Evolutionary conservation across 495 filamentous ascomycete genomes (phyloP).

Genomic region (Penicillium crystallinum): DNA sequence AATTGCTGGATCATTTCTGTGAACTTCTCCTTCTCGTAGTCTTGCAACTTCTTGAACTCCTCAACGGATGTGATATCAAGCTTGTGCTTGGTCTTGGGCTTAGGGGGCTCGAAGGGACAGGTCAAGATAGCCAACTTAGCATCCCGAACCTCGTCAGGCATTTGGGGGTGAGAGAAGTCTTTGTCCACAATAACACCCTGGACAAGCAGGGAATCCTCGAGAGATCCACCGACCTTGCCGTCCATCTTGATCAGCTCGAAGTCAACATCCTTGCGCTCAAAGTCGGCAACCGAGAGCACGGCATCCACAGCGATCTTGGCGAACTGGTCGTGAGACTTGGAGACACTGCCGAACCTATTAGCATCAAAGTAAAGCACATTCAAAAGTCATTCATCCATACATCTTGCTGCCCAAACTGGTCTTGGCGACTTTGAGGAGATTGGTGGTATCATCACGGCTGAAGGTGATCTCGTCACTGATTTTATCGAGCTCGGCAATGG

Average conservation of each 20-base stretch:
- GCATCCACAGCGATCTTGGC: constrained; percentile 95
- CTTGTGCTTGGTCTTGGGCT: constrained; percentile 99
- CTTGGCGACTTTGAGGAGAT: constrained; percentile 88
- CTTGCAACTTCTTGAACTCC: constrained; percentile 95
- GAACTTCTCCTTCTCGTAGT: constrained; percentile 93
- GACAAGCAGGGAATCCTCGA: constrained; percentile 93
- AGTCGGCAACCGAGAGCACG: constrained; percentile 91
- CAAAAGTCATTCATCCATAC: constrained; percentile 25
- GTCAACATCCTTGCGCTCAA: constrained; percentile 95
- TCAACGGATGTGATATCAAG: constrained; percentile 96
- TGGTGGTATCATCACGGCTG: constrained; percentile 65
- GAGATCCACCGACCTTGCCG: constrained; percentile 89
- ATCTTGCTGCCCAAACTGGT: constrained; percentile 98
- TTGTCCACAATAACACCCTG: constrained; percentile 99
- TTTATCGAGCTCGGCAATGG: constrained; percentile 81
- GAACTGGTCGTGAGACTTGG: constrained; percentile 97
- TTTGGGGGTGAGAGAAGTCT: constrained; percentile 99
- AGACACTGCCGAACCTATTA: constrained; percentile 55
- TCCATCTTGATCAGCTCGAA: constrained; percentile 99
- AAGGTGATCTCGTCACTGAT: constrained; percentile 92
- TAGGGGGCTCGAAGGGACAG: constrained; percentile 98
- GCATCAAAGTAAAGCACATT: constrained; percentile 2
- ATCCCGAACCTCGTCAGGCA: constrained; percentile 89
- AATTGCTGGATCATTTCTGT: constrained; percentile 98
- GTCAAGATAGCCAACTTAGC: constrained; percentile 97